Conservation (phyloP, 2,329 filamentous ascomycete species). For the Periconia macrospinosa region DNA sequence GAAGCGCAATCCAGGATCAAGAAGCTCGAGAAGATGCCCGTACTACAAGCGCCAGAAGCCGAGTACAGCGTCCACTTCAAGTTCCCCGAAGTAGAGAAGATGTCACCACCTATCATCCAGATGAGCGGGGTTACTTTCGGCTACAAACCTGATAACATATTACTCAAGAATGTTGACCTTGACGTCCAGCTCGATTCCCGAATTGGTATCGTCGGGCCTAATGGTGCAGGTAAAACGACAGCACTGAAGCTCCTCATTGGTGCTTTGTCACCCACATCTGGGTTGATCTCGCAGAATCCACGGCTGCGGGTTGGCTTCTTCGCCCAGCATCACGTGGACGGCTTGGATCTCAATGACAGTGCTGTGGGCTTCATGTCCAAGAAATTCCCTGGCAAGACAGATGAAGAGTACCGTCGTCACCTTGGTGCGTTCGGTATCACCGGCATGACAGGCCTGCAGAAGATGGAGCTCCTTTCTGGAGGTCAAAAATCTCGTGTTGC, state of each 20-base stretch:
- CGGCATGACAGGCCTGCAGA: constrained; percentile 93
- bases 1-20: constrained; percentile 99
- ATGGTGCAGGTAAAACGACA: constrained; percentile 98
- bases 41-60: constrained; percentile 84
- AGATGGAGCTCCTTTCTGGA: constrained; percentile 91
- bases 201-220: constrained; percentile 98
- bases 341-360: constrained; percentile 83
- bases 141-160: constrained; percentile 75
- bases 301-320: constrained; percentile 94
- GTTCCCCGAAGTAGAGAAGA: constrained; percentile 96
- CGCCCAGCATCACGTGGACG: constrained; percentile 97
- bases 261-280: constrained; percentile 73
- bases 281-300: constrained; percentile 85
- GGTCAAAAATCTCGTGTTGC: constrained; percentile 98
- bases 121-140: constrained; percentile 93
- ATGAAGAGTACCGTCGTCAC: constrained; percentile 95
- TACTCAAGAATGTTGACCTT: constrained; percentile 85
- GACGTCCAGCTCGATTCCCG: constrained; percentile 97
- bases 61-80: constrained; percentile 97
- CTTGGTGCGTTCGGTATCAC: constrained; percentile 85
- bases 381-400: constrained; percentile 83
- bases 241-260: constrained; percentile 97
- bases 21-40: constrained; percentile 95
- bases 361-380: constrained; percentile 97
- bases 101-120: constrained; percentile 96